Evolutionary conservation across 1,139 yeast genomes (phyloP).

Genomic region (Hyphopichia buzzinii): DNA sequence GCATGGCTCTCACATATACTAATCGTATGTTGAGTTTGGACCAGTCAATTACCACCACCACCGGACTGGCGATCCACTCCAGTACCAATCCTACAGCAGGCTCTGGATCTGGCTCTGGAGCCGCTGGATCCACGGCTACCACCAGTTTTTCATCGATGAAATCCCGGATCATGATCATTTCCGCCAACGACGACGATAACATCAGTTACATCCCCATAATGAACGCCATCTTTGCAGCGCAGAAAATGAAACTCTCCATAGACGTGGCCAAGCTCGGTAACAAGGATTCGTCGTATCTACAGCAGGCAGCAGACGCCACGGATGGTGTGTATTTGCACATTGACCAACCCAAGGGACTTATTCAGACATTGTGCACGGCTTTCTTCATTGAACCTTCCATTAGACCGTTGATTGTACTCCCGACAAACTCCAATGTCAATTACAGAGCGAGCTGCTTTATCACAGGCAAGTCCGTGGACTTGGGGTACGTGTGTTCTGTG

Average conservation of each 20-base stretch:
- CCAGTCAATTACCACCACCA: constrained; percentile 46
- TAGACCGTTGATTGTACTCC: constrained; percentile 70
- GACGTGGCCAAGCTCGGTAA: constrained; percentile 85
- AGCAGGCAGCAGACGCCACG: constrained; percentile 96
- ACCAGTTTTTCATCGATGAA: constrained; percentile 44
- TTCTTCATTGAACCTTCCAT: constrained; percentile 82
- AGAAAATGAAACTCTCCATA: constrained; percentile 82
- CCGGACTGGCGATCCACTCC: constrained; percentile 45
- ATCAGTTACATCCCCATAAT: constrained; percentile 87
- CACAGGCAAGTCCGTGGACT: constrained; percentile 84
- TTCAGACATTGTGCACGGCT: constrained; percentile 64
- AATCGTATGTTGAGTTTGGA: constrained; percentile 61
- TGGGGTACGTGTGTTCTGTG: constrained; percentile 94
- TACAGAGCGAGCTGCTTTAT: constrained; percentile 93
- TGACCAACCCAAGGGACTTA: constrained; percentile 71
- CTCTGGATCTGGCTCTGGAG: background rate
- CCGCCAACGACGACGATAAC: constrained; percentile 75
- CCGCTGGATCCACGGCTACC: constrained; percentile 12
- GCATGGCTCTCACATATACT: constrained; percentile 76
- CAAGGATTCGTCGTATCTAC: constrained; percentile 73
- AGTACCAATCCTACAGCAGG: constrained; percentile 29
- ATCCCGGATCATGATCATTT: constrained; percentile 71
- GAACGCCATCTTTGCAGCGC: constrained; percentile 97
- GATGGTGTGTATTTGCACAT: constrained; percentile 82
- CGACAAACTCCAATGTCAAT: constrained; percentile 84